Percentiles rank a stretch among this genome's conserved stretches.
phyloP scores from a whole-genome alignment of 2,329 filamentous ascomycete species.

The Penicillium crustosum region DNA sequence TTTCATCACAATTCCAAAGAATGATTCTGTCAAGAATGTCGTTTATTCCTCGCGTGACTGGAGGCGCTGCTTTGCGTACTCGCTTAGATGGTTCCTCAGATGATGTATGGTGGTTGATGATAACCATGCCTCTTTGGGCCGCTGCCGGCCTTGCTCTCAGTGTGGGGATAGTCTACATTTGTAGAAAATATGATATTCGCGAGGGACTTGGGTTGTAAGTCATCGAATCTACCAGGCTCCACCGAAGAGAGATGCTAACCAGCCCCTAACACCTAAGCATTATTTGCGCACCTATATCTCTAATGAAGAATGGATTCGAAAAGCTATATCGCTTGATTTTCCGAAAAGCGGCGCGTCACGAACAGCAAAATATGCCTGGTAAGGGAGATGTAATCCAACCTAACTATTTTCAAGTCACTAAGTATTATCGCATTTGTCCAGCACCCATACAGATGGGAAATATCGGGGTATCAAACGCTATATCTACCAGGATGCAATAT shows the following conservation, averaged over 20 bases:
- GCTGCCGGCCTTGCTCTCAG: neutral
- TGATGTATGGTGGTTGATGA: neutral
- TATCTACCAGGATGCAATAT: neutral
- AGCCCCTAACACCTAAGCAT: no score
- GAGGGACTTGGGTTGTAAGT: neutral
- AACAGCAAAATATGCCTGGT: neutral
- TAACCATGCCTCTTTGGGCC: rapidly evolving
- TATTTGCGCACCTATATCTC: neutral
- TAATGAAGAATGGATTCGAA: neutral
- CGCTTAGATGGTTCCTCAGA: neutral
- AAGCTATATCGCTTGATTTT: neutral
- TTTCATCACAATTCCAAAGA: neutral
- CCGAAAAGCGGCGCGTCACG: neutral
- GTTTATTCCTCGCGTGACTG: neutral
- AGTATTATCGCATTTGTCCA: neutral
- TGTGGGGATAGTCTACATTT: neutral
- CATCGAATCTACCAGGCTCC: neutral
- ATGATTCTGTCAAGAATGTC: neutral
- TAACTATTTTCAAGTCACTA: no score
- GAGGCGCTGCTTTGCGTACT: neutral
- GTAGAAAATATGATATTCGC: neutral
- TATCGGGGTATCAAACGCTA: no score
- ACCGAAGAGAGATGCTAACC: neutral
- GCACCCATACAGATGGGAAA: neutral
- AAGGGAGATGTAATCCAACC: neutral